Conservation (phyloP, 768 basidiomycete species). For the Hygrocybe coccinea region DNA sequence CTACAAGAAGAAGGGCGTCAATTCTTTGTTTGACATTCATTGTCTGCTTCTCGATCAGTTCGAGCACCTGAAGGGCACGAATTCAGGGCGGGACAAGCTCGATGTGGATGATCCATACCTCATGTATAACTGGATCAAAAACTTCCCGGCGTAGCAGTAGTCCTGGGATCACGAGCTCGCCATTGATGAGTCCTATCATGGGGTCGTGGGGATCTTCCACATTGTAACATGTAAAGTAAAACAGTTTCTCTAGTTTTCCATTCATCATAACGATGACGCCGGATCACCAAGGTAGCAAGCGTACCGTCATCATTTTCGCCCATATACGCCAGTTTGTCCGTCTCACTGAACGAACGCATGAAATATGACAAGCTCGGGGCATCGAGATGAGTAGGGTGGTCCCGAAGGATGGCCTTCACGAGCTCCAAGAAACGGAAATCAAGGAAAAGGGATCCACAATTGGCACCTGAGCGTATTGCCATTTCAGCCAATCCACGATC, state of each 20-base stretch:
- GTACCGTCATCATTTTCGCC: slow-evolving; percentile 74
- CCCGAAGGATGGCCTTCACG: slow-evolving; percentile 64
- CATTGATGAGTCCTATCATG: slow-evolving; percentile 73
- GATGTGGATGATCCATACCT: slow-evolving; percentile 41
- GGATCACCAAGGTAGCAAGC: slow-evolving; percentile 15
- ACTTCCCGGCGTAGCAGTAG: slow-evolving; percentile 74
- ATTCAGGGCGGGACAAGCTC: neutral
- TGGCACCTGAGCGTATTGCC: slow-evolving; percentile 80
- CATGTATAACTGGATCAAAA: slow-evolving; percentile 83
- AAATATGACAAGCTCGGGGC: slow-evolving; percentile 78
- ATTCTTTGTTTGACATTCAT: slow-evolving; percentile 62
- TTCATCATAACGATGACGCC: neutral
- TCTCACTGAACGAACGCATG: slow-evolving; percentile 85
- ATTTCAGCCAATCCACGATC: slow-evolving; percentile 88
- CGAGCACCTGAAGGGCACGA: slow-evolving; percentile 52
- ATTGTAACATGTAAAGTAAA: slow-evolving; percentile 89
- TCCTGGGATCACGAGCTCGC: slow-evolving; percentile 80
- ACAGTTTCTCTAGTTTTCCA: slow-evolving; percentile 60
- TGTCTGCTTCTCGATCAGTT: slow-evolving; percentile 73
- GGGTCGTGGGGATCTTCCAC: slow-evolving; percentile 66
- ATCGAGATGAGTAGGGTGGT: slow-evolving; percentile 83
- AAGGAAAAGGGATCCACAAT: slow-evolving; percentile 82
- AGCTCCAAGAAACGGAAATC: slow-evolving; percentile 83
- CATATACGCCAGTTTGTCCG: slow-evolving; percentile 74
- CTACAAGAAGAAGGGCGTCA: slow-evolving; percentile 83